These are phyloP conservation scores for Rhizopogon sp. DNA, from an alignment of 768 basidiomycete species.

Conservation along the genomic window DNA sequence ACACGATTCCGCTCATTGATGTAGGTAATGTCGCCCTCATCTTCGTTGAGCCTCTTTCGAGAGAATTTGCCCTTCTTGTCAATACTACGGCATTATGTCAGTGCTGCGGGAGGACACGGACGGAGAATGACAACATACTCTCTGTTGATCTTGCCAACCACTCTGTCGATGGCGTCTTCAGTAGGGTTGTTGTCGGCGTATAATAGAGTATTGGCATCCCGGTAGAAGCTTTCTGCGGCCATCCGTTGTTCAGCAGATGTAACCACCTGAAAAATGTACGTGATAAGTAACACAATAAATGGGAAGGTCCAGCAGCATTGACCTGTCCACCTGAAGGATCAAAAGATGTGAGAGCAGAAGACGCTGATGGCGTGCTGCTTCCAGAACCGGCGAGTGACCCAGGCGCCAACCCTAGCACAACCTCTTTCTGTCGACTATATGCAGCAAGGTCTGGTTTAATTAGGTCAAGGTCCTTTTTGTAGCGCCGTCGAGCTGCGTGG, in stretches of 20 bases:
- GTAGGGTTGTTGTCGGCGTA: constrained; percentile 95
- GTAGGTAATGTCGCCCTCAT: constrained; percentile 95
- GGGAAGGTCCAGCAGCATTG: constrained; percentile 19
- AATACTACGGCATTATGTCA: constrained; percentile 42
- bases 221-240: constrained; percentile 79
- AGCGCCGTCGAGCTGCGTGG: constrained; percentile 81
- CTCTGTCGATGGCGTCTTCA: constrained; percentile 92
- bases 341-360: constrained; percentile 43
- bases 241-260: constrained; percentile 58
- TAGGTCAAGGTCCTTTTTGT: constrained; percentile 87
- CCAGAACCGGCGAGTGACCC: constrained; percentile 52
- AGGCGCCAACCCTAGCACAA: constrained; percentile 68
- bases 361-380: constrained; percentile 24
- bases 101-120: not conserved
- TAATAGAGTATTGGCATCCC: constrained; percentile 87
- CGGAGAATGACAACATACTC: constrained; percentile 57
- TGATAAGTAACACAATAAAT: constrained; percentile 6
- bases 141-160: constrained; percentile 86
- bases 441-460: constrained; percentile 84
- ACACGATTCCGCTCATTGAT: constrained; percentile 98
- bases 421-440: constrained; percentile 88
- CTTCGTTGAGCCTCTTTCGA: constrained; percentile 84
- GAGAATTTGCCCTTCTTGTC: constrained; percentile 91
- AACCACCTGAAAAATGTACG: constrained; percentile 32
- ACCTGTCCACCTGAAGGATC: constrained; percentile 41